These are phyloP conservation scores for Coprinellus micaceus DNA, from an alignment of 768 basidiomycete species.

Conservation along the genomic window DNA sequence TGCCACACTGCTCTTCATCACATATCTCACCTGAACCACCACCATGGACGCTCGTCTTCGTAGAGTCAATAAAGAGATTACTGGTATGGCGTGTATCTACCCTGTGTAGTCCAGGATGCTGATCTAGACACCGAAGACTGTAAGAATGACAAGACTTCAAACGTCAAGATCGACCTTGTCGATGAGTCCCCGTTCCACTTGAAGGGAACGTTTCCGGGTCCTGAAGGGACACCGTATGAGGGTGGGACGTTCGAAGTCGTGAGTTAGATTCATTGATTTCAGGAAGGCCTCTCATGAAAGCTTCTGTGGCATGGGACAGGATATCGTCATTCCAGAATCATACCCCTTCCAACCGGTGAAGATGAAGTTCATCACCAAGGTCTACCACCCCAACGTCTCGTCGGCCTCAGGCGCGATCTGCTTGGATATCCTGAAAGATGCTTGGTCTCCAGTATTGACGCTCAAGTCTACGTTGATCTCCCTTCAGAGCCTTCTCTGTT, in stretches of 20 bases:
- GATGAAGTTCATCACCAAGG: conserved; percentile 98
- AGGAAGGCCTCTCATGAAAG: background rate
- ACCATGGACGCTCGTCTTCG: conserved; percentile 84
- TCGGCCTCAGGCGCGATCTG: conserved; percentile 95
- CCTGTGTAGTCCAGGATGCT: background rate
- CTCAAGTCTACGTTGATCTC: conserved; percentile 96
- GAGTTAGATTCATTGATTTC: conserved; percentile 28
- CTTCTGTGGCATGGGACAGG: conserved; percentile 39
- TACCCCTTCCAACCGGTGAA: conserved; percentile 94
- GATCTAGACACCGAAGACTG: conserved; percentile 54
- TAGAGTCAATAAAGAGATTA: conserved; percentile 91
- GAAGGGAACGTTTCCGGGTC: conserved; percentile 86
- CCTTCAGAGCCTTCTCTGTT: conserved; percentile 87
- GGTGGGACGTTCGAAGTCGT: conserved; percentile 92
- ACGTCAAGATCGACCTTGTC: conserved; percentile 81
- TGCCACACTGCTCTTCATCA: conserved; percentile 4
- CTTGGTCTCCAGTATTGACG: conserved; percentile 94
- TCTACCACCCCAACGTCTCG: conserved; percentile 94
- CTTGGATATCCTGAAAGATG: conserved; percentile 82
- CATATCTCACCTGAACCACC: background rate
- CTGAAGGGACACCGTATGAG: conserved; percentile 89
- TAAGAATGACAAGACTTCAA: conserved; percentile 91
- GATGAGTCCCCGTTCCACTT: conserved; percentile 91
- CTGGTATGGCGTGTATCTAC: conserved; percentile 43
- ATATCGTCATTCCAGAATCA: conserved; percentile 88